Conservation (phyloP, 108 stramenopile genomes). For the Fragilariopsis cylindrus region DNA sequence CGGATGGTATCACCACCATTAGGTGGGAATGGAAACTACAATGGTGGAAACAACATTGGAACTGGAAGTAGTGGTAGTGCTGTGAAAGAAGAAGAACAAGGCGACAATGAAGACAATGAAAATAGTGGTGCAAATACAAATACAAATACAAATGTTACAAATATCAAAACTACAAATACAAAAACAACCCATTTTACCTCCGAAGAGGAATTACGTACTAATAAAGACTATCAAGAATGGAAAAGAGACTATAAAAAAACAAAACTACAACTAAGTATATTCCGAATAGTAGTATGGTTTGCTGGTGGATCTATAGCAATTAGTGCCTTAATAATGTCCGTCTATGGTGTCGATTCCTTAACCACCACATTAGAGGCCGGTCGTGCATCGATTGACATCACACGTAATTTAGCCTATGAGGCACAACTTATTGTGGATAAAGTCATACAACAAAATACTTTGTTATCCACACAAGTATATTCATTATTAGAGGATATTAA, state of each 20-base stretch:
- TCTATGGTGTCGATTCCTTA: conserved; percentile 24
- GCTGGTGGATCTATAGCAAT: conserved; percentile 19
- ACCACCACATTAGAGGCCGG: conserved; percentile 20
- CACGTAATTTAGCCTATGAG: not conserved
- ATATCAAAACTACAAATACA: not conserved
- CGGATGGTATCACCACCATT: conserved; percentile 6
- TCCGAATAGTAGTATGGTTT: conserved; percentile 13
- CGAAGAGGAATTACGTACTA: not conserved
- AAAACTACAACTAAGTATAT: not conserved
- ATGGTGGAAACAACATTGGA: too few relatives aligned
- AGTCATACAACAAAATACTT: conserved; percentile 17
- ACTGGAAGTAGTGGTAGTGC: too few relatives aligned
- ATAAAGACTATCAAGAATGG: conserved; percentile 7
- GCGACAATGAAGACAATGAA: too few relatives aligned
- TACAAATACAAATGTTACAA: too few relatives aligned
- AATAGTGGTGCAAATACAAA: too few relatives aligned
- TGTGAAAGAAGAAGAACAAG: too few relatives aligned
- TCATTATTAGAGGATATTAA: conserved; percentile 22
- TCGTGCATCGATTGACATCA: conserved; percentile 5
- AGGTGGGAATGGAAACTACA: not conserved
- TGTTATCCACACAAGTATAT: not conserved
- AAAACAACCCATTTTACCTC: not conserved
- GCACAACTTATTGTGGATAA: conserved; percentile 20
- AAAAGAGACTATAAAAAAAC: not conserved
- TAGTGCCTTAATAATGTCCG: conserved; percentile 14